These are phyloP conservation scores for Phytopythium delawarense DNA, from an alignment of 352 stramenopile genomes.

Conservation along the genomic window DNA sequence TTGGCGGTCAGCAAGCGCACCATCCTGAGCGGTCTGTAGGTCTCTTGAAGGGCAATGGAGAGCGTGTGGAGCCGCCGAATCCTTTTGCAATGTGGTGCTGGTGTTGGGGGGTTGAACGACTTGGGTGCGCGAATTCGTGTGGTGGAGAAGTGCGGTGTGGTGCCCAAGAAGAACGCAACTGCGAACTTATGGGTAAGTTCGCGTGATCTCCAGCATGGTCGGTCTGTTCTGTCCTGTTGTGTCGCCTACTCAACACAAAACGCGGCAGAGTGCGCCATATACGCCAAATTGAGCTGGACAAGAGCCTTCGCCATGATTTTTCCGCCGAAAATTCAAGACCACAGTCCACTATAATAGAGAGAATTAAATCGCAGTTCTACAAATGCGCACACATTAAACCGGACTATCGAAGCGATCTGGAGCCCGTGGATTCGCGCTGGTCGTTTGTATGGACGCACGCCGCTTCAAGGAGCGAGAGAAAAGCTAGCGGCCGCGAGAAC, in stretches of 20 bases:
- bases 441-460: background rate
- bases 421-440: background rate
- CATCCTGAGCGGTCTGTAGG: background rate
- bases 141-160: background rate
- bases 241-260: too few species aligned
- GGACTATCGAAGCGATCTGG: background rate
- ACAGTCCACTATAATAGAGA: background rate
- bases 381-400: background rate
- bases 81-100: background rate
- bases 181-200: background rate
- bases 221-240: background rate
- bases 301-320: background rate
- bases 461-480: constrained; percentile 4
- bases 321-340: background rate
- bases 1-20: constrained; percentile 1
- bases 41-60: too few species aligned
- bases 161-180: background rate
- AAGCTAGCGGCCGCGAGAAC: background rate
- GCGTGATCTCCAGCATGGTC: background rate
- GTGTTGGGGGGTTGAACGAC: background rate
- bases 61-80: background rate
- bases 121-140: background rate
- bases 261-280: too few species aligned
- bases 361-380: background rate
- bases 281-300: too few species aligned